A percentile compares a stretch with the other conserved stretches of the same genome.
These are phyloP conservation scores for Cytospora piceae DNA, from an alignment of 2,329 filamentous ascomycete genomes.

Conservation along the genomic window DNA sequence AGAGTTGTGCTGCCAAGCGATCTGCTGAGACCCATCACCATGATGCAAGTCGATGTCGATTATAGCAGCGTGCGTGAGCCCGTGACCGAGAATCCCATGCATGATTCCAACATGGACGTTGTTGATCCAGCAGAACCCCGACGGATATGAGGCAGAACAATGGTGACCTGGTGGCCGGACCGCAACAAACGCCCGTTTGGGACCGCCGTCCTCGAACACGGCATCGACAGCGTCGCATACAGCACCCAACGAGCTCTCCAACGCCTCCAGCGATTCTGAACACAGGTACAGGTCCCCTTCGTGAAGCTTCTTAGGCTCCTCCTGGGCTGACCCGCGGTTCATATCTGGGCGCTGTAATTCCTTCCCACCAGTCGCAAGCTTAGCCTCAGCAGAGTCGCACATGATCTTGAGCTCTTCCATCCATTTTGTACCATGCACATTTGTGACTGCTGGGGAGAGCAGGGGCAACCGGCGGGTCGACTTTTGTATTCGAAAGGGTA, in stretches of 20 bases:
- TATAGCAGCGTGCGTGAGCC: slow-evolving; percentile 90
- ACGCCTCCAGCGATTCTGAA: slow-evolving; percentile 79
- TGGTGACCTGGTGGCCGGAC: slow-evolving; percentile 94
- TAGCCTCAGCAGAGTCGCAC: slow-evolving; percentile 80
- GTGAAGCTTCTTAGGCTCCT: slow-evolving; percentile 66
- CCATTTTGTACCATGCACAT: slow-evolving; percentile 90
- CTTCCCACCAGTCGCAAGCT: slow-evolving; percentile 75
- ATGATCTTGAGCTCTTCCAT: slow-evolving; percentile 88
- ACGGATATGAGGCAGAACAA: slow-evolving; percentile 86
- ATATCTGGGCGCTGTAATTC: slow-evolving; percentile 75
- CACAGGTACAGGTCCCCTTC: slow-evolving; percentile 92
- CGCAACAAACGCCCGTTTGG: slow-evolving; percentile 84
- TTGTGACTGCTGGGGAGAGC: slow-evolving; percentile 76
- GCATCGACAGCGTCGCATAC: slow-evolving; percentile 91
- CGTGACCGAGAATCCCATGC: slow-evolving; percentile 81
- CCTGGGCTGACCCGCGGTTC: slow-evolving; percentile 51
- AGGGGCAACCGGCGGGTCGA: slow-evolving; percentile 74
- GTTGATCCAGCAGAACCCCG: slow-evolving; percentile 98
- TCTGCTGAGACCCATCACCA: slow-evolving; percentile 92
- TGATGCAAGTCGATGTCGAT: slow-evolving; percentile 92
- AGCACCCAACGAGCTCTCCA: slow-evolving; percentile 89
- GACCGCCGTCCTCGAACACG: slow-evolving; percentile 67
- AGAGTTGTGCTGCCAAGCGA: slow-evolving; percentile 88
- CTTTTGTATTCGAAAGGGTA: slow-evolving; percentile 85
- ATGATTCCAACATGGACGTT: slow-evolving; percentile 97